Evolutionary conservation across 2,329 filamentous ascomycete species (phyloP), one percentile per base, ranked within the genome.

Genomic region (Sclerotinia sclerotiorum): DNA sequence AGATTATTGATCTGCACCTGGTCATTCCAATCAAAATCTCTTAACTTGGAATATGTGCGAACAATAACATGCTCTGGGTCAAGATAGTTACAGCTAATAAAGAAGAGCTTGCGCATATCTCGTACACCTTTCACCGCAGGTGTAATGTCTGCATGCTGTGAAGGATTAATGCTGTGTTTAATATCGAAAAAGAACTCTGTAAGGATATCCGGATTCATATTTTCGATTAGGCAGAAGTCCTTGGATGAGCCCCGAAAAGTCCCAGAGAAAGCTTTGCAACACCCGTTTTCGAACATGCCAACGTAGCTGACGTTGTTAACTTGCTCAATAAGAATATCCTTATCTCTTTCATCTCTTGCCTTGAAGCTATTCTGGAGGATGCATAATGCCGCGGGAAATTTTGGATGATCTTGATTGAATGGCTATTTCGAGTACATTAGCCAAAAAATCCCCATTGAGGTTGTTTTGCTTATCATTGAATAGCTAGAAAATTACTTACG

Each of bases 201-300:
- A 15, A 27, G 64, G 11, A 42, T 13, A 7, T 17, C 4, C 11
- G 29, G 29, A 39, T 67, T 44, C 42, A 27, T 67, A 13, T 67
- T 67, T 21, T 51, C 29, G 46, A 62, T 35, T 17, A 62, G 15
- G 6, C 46, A 48, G n/a, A 62, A 62, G n/a, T 62, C 60, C n/a
- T 62, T 62, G 21, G 15, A 27, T 51, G 17, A 5, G 15, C 39
- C 4, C 6, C 60, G 60, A 32, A 51, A 51, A n/a, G 39, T 19
- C 39, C 60, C 46, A 51, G 21, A 51, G 29, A 51, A 62, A 27
- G 60, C 46, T 39, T 13, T 27, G n/a, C 32, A n/a, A 15, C 46
- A 39, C 32, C 46, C 46, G 10, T 51, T 62, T 7, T 17, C n/a
- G 44, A 51, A 51, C 29, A 62, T 62, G 3, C 11, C 1, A 19